phyloP scores from a whole-genome alignment of 306 rosid genomes.

The Vigna angularis region DNA sequence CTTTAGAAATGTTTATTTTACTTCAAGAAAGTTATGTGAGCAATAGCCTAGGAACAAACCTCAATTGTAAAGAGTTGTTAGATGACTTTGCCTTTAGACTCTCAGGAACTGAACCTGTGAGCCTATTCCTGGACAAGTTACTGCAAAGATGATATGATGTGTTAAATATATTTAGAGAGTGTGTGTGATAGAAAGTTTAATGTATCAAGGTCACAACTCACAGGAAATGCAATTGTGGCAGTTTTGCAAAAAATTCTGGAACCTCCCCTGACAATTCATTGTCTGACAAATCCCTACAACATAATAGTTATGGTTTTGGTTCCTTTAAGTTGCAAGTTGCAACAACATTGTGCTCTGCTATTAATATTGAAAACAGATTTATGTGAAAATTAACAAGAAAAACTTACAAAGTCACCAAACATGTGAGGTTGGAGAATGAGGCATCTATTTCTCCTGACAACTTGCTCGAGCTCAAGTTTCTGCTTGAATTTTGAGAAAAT shows the following conservation, averaged over 20 bases:
- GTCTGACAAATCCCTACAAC: slow-evolving; percentile 50
- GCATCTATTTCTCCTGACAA: slow-evolving; percentile 10
- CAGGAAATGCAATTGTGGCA: slow-evolving; percentile 44
- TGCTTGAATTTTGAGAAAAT: not conserved
- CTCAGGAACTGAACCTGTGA: slow-evolving; percentile 23
- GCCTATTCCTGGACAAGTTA: slow-evolving; percentile 17
- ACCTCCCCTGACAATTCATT: slow-evolving; percentile 53
- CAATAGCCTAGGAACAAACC: slow-evolving; percentile 8
- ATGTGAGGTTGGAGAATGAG: slow-evolving; percentile 20
- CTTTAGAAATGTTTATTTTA: not conserved
- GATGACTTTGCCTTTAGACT: slow-evolving; percentile 6
- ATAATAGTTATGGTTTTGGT: not conserved
- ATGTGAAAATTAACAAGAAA: not conserved
- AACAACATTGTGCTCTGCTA: not conserved
- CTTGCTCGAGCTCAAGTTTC: slow-evolving; percentile 43
- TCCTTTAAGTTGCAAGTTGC: not conserved
- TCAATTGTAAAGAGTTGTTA: not conserved
- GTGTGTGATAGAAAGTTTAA: not conserved
- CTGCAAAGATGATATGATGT: slow-evolving; percentile 6
- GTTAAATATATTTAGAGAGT: not conserved
- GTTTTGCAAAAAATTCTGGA: slow-evolving; percentile 44
- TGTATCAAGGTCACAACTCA: slow-evolving; percentile 40
- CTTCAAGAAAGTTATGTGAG: not conserved
- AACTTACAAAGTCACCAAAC: slow-evolving; percentile 39
- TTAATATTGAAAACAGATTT: not conserved